Evolutionary conservation across 192 early-diverging fungal species (phyloP), one percentile per base, ranked within the genome.

Genomic region (Coemansia sp.): DNA sequence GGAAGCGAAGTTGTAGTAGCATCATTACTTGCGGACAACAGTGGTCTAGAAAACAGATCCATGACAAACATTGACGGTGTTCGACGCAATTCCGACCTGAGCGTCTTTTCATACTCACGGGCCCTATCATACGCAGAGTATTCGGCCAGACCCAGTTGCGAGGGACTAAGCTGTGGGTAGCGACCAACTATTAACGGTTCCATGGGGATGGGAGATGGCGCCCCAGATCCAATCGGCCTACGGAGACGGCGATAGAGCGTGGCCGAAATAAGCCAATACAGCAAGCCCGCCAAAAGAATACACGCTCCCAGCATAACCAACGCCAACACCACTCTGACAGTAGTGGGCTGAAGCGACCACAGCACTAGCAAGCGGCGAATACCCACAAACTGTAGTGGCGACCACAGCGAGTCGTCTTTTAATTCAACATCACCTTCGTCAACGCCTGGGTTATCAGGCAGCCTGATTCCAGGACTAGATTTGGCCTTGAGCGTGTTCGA

Each of bases 371-470:
- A 51, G 2, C 71, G 63, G 2, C 68, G 51, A 2, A 74, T 29
- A 1, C 79, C 79, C 22, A 71, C 79, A 43, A 82, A 76, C 10
- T 43, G 33, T 20, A 77, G 20, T 1, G 75, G 80, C 68, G 80
- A 82, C 76, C 80, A 83, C 24, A 75, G 60, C 63, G 76, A 64
- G 36, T 74, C 75, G 31, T 82, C 80, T 1, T 57, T 66, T 24
- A 77, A 46, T 3, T 74, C 72, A 0, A 68, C 66, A 1, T 6
- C 46, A 0, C 74, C 71, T 12, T 42, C 71, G 24, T 46, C 42
- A 3, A 41, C 68, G 20, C 55, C 43, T 8, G 55, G 52, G 4
- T n/a, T 47, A 31, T 62, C 55, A 10, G 74, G 59, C 64, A 76
- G 36, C 5, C 33, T 24, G 36, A 76, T 76, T 3, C 74, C 74